Base-by-base conservation (phyloP, 305 asterid genomes). In the Fraxinus sp. region DNA sequence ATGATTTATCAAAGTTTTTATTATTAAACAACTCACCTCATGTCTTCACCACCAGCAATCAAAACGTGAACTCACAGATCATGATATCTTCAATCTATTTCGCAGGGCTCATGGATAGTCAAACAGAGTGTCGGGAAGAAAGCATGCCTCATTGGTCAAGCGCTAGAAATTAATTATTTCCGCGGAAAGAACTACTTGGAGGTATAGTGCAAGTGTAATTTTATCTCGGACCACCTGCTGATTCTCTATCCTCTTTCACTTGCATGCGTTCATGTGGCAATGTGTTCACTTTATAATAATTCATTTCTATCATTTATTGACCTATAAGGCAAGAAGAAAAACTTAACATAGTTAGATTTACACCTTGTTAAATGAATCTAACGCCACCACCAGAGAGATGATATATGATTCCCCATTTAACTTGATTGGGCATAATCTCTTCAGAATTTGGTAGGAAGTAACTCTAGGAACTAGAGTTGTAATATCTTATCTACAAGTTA, bases 121-220 rank as follows among this genome's bases (percentile, higher is more conserved):
- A 96, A 95, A 89, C 98, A 96, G 88, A 95, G 99, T 35, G 98
- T 95, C 72, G 98, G 99, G 26, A 93, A 93, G 86, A 96, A 96
- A 86, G 98, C 99, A 55, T 96, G 98, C 91, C 88, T 96, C 83
- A 90, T 95, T 46, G 98, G 99, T 66, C 99, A 96, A 90, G 99
- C 99, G 35, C 86, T 96, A 74, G 98, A 95, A 86, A 92, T 95
- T 49, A 96, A 94, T 87, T 96, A 96, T 89, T 93, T 94, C 72
- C 95, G 68, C 13, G 98, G 99, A 82, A 94, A 91, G 86, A 96
- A 96, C 89, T 96, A 96, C 91, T 90, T 96, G 83, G 99, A 96
- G 99, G 98, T 96, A 90, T 80, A 59, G 1, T 78, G 79, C 83
- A 55, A 49, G 71, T 83, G 37, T 82, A 77, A 78, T 82, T 83